A percentile compares a stretch with the other conserved stretches of the same genome.
phyloP scores from a whole-genome alignment of 768 basidiomycete species.

The Termitomyces sp. region DNA sequence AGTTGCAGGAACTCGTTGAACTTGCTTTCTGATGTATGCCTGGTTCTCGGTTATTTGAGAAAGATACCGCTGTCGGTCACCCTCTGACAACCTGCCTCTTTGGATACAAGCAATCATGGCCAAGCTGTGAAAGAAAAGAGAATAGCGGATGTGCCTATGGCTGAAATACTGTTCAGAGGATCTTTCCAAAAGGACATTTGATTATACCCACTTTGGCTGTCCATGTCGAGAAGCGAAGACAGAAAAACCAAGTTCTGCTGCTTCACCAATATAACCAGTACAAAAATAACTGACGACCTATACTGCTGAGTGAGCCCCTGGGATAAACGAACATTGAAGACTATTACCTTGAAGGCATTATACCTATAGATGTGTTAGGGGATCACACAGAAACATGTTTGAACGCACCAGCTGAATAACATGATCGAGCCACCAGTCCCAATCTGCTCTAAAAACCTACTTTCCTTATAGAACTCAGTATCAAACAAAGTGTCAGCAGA shows the following conservation, averaged over 20 bases:
- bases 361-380: conserved; percentile 36
- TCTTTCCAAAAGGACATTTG: not conserved
- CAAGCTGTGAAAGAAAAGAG: conserved; percentile 65
- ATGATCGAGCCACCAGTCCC: conserved; percentile 43
- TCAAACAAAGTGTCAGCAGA: conserved; percentile 53
- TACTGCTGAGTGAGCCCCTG: not conserved
- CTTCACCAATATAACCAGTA: conserved; percentile 52
- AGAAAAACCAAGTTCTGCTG: conserved; percentile 57
- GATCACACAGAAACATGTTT: not conserved
- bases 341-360: conserved; percentile 53
- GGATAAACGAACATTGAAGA: not conserved
- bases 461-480: conserved; percentile 54
- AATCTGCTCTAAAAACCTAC: conserved; percentile 42
- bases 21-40: conserved; percentile 52
- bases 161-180: conserved; percentile 24
- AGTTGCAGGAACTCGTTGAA: conserved; percentile 2
- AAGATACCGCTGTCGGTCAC: conserved; percentile 36
- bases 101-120: conserved; percentile 59
- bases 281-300: conserved; percentile 63
- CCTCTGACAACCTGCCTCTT: conserved; percentile 30
- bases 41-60: conserved; percentile 59
- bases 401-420: conserved; percentile 52
- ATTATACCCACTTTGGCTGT: conserved; percentile 53
- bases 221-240: conserved; percentile 52
- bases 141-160: conserved; percentile 65